phyloP scores from a whole-genome alignment of 768 basidiomycete species.

The Chalciporus sphaerocephalus region DNA sequence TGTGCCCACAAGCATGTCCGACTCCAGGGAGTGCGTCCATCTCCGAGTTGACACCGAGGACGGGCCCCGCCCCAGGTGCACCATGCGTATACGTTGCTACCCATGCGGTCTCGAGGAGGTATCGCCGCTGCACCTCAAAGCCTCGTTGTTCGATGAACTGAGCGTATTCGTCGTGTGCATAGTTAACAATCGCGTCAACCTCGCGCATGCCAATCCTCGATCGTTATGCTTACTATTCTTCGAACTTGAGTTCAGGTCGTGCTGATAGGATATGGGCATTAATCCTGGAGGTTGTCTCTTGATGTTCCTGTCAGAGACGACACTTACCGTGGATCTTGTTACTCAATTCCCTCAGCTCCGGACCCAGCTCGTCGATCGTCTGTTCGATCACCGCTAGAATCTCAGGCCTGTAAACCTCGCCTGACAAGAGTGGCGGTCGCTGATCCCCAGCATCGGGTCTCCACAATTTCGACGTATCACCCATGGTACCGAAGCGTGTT shows the following conservation, averaged over 20 bases:
- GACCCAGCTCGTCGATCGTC: conserved; percentile 48
- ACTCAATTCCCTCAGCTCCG: conserved; percentile 56
- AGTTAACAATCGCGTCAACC: conserved; percentile 33
- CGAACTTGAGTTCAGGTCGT: conserved; percentile 64
- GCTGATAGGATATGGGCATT: conserved; percentile 33
- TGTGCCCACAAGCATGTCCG: conserved; percentile 78
- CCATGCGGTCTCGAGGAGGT: conserved; percentile 73
- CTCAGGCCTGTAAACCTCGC: conserved; percentile 49
- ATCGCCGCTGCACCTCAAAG: conserved; percentile 58
- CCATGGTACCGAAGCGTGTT: not conserved
- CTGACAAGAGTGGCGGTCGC: conserved; percentile 13
- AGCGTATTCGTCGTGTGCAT: conserved; percentile 70
- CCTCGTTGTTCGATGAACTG: conserved; percentile 62
- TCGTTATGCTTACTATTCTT: conserved; percentile 52
- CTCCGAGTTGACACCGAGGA: conserved; percentile 78
- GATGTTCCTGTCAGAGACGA: not conserved
- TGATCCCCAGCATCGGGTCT: conserved; percentile 29
- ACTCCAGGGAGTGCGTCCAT: conserved; percentile 59
- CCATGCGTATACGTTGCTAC: conserved; percentile 60
- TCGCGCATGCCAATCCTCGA: not conserved
- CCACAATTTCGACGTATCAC: conserved; percentile 31
- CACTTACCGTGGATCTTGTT: conserved; percentile 64
- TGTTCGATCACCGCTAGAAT: conserved; percentile 58
- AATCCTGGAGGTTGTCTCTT: not conserved
- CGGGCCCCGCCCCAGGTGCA: conserved; percentile 48